phyloP scores from a whole-genome alignment of 176 grass and related monocot species.

The Coix lacrymajobi region DNA sequence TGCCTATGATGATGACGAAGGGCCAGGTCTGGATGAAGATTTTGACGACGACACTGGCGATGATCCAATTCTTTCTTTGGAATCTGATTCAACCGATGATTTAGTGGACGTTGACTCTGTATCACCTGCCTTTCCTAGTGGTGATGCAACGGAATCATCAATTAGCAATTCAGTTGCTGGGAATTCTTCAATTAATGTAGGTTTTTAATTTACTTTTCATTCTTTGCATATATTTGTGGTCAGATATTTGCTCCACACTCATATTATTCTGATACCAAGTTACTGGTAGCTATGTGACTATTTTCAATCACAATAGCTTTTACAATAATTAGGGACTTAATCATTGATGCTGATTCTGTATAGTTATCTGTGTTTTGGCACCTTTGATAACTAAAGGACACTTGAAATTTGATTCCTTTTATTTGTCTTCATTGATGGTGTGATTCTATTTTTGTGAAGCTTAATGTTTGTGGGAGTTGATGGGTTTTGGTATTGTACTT shows the following conservation, averaged over 20 bases:
- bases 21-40: conserved; percentile 28
- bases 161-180: conserved; percentile 12
- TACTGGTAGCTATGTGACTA: background rate
- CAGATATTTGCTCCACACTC: background rate
- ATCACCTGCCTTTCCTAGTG: background rate
- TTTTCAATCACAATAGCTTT: background rate
- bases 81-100: conserved; percentile 41
- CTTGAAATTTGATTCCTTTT: background rate
- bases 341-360: background rate
- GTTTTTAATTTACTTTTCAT: conserved; percentile 8
- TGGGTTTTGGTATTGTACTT: background rate
- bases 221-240: background rate
- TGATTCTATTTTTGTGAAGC: background rate
- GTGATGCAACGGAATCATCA: conserved; percentile 20
- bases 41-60: conserved; percentile 31
- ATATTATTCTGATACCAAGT: background rate
- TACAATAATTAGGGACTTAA: background rate
- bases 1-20: conserved; percentile 22
- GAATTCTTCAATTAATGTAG: conserved; percentile 38
- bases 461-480: background rate
- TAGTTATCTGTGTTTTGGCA: background rate
- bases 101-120: conserved; percentile 27
- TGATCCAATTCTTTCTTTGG: conserved; percentile 17
- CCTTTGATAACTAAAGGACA: background rate
- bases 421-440: background rate